A percentile compares a stretch with the other conserved stretches of the same genome.
Evolutionary conservation across 2,329 filamentous ascomycete species (phyloP).

Genomic region (Nectriaceae sp.): DNA sequence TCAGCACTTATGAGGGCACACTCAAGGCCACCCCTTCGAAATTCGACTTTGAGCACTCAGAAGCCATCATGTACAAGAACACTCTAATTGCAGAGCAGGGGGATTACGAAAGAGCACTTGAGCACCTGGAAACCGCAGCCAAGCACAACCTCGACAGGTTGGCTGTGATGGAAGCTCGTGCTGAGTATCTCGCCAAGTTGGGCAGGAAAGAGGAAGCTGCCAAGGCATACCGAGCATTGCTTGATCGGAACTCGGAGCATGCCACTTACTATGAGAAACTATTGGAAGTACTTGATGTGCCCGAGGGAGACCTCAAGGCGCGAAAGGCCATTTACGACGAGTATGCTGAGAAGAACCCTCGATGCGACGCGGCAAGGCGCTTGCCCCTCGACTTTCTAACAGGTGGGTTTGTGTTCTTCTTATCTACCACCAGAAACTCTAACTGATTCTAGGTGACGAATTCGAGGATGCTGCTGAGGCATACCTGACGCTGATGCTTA

Average conservation of each 20-base stretch:
- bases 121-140: conserved; percentile 77
- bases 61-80: conserved; percentile 95
- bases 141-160: conserved; percentile 82
- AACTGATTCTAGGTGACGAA: conserved; percentile 61
- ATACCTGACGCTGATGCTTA: conserved; percentile 83
- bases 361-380: conserved; percentile 81
- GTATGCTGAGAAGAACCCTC: conserved; percentile 78
- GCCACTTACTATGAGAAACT: conserved; percentile 83
- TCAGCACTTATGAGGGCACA: conserved; percentile 92
- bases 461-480: conserved; percentile 77
- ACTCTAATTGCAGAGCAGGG: conserved; percentile 88
- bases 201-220: conserved; percentile 78
- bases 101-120: conserved; percentile 77
- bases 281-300: conserved; percentile 66
- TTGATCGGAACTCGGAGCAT: conserved; percentile 88
- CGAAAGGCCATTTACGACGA: conserved; percentile 73
- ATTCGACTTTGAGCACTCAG: conserved; percentile 87
- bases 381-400: conserved; percentile 88
- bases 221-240: conserved; percentile 75
- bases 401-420: conserved; percentile 46
- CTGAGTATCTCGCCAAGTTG: conserved; percentile 80
- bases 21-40: conserved; percentile 78
- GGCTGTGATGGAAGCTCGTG: conserved; percentile 81
- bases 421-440: conserved; percentile 10
- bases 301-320: conserved; percentile 58